Evolutionary conservation across 129 eudicot genomes (phyloP).

Genomic region (Tagetes erecta): DNA sequence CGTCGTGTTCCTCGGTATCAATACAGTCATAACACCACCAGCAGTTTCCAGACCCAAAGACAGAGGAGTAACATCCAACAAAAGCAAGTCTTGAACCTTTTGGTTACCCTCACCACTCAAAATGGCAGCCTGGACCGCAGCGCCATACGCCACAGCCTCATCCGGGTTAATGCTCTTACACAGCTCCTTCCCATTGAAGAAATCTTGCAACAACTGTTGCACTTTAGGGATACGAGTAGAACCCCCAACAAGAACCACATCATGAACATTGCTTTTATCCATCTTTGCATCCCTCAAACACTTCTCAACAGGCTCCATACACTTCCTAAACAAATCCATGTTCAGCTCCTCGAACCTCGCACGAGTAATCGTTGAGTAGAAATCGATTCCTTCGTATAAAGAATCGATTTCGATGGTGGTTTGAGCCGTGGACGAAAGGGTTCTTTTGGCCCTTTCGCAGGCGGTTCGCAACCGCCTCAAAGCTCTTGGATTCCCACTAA

Average conservation of each 20-base stretch:
- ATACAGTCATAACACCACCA: no score
- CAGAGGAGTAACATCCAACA: no score
- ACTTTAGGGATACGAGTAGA: no score
- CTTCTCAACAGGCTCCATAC: conserved; percentile 93
- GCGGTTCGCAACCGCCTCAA: conserved; percentile 74
- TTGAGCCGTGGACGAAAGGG: conserved; percentile 83
- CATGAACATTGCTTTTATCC: conserved; percentile 77
- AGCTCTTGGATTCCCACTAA: conserved; percentile 75
- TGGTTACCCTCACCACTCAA: no score
- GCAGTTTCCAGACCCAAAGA: no score
- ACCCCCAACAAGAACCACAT: conserved; percentile 88
- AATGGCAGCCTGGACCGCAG: no score
- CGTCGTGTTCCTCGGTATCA: no score
- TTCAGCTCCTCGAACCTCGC: conserved; percentile 81
- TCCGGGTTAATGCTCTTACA: no score
- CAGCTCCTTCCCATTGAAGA: no score
- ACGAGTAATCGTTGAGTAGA: conserved; percentile 83
- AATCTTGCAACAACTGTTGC: no score
- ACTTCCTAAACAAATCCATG: conserved; percentile 84
- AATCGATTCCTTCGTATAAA: conserved; percentile 71
- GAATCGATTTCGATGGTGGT: conserved; percentile 85
- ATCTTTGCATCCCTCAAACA: conserved; percentile 90
- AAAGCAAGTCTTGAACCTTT: no score
- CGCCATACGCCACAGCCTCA: no score
- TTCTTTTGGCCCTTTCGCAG: conserved; percentile 81